Percentiles rank a stretch among this genome's conserved stretches.
These are phyloP conservation scores for Scleromitrula shiraiana DNA, from an alignment of 2,329 filamentous ascomycete species.

Conservation along the genomic window DNA sequence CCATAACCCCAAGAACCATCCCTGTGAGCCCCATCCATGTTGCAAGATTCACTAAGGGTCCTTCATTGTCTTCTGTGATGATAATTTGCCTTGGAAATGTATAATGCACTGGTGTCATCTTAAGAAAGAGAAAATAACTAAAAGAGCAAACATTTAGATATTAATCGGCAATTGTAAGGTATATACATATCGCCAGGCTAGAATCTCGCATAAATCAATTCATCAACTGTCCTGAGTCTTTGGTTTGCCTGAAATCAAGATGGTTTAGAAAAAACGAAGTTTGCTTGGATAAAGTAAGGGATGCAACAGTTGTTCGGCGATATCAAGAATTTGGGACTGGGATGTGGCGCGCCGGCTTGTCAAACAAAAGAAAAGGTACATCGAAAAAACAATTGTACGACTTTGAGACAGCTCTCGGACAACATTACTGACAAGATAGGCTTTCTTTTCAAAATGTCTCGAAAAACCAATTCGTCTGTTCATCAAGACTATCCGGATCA, in stretches of 20 bases:
- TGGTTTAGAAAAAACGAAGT: not conserved
- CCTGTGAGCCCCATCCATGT: slow-evolving; percentile 32
- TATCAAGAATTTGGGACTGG: too few relatives aligned
- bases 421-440: too few relatives aligned
- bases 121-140: not conserved
- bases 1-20: slow-evolving; percentile 30
- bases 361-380: too few relatives aligned
- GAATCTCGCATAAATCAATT: not conserved
- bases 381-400: too few relatives aligned
- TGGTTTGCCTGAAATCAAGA: not conserved
- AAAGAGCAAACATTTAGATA: not conserved
- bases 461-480: too few relatives aligned
- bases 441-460: not conserved
- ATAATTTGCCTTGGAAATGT: slow-evolving; percentile 20
- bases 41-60: slow-evolving; percentile 33
- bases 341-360: too few relatives aligned
- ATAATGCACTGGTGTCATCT: not conserved
- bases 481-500: too few relatives aligned
- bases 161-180: not conserved
- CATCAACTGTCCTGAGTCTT: not conserved
- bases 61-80: slow-evolving; percentile 34
- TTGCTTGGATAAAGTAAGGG: slow-evolving; percentile 3
- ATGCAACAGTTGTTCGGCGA: not conserved
- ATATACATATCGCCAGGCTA: slow-evolving; percentile 1
- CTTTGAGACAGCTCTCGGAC: too few relatives aligned